Evolutionary conservation across 140 eudicot species (phyloP), one percentile per base, ranked within the genome.

Genomic region (Flaveria floridana): DNA sequence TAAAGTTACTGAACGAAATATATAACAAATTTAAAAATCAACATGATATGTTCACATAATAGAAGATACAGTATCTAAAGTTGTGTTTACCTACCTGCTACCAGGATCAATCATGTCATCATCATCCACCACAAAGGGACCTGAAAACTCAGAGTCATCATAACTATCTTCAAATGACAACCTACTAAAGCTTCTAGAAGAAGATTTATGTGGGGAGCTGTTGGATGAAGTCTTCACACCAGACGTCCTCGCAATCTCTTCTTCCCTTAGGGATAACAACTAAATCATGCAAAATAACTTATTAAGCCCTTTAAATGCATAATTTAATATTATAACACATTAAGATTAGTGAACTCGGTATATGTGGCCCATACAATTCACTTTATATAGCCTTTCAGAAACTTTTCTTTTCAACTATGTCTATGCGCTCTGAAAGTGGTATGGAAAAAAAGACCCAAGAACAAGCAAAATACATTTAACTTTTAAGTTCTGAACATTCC

Each of bases 61-160:
- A 12, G 37, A 75, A 66, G 67, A 76, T 21, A 53, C 19, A 51
- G 39, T 20, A 70, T 18, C 9, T 59, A 58, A 44, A 25, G 62
- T 58, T 46, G 63, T 39, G 68, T 34, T 18, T 39, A 71, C 85
- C 59, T 79, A 92, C 98, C 98, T 89, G 89, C 84, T 86, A 79
- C 84, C 83, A 53, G 81, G 86, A 83, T 91, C 91, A 13, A 80
- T 79, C 67, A 81, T 65, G 48, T 86, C 96, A 57, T 89, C 97
- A 23, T 89, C 92, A 73, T 92, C 96, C 73, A 92, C 89, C 51
- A 89, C 86, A 83, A 92, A 92, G 12, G 95, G 92, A 6, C 96
- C 91, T 51, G 91, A 87, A 78, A 85, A 92, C 65, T 89, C 96
- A 14, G 89, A 79, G 76, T 89, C 96, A 73, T 86, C 96, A 76